Conservation (phyloP, 768 basidiomycete genomes). For the Xanthoconium stramineum region DNA sequence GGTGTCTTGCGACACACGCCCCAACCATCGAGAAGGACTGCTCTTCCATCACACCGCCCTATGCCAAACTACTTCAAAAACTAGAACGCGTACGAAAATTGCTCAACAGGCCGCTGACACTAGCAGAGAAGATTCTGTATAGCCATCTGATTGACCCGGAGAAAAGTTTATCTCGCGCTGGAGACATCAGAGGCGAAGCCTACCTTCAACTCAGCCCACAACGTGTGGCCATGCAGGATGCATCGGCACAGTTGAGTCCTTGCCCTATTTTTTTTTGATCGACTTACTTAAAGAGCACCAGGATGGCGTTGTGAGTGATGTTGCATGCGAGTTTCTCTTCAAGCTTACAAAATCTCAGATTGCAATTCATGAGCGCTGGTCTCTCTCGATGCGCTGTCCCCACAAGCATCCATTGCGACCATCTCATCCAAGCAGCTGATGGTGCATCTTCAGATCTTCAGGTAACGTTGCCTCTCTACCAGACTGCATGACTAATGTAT, state of each 20-base stretch:
- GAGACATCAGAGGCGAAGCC: conserved; percentile 75
- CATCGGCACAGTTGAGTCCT: conserved; percentile 75
- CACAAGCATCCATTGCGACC: conserved; percentile 95
- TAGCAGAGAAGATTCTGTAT: conserved; percentile 98
- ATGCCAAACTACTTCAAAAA: conserved; percentile 64
- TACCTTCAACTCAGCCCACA: conserved; percentile 91
- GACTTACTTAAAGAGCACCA: conserved; percentile 28
- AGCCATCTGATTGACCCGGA: conserved; percentile 84
- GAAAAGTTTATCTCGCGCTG: conserved; percentile 59
- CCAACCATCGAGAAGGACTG: conserved; percentile 53
- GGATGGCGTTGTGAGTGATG: conserved; percentile 74
- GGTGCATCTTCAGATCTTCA: conserved; percentile 86
- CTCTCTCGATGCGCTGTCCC: conserved; percentile 81
- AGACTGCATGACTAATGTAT: conserved; percentile 1
- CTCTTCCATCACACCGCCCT: conserved; percentile 81
- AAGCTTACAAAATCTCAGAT: conserved; percentile 37
- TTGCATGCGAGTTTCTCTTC: neutral
- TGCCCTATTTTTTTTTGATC: neutral
- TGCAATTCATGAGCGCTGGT: conserved; percentile 98
- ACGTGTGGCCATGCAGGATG: conserved; percentile 97
- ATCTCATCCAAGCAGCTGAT: conserved; percentile 90
- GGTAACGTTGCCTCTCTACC: conserved; percentile 37
- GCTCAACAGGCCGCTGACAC: conserved; percentile 75
- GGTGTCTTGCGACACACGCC: conserved; percentile 40
- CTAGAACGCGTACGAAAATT: conserved; percentile 65